Conservation (phyloP, 1,284 basidiomycete genomes). For the Sporisorium reilianum region DNA sequence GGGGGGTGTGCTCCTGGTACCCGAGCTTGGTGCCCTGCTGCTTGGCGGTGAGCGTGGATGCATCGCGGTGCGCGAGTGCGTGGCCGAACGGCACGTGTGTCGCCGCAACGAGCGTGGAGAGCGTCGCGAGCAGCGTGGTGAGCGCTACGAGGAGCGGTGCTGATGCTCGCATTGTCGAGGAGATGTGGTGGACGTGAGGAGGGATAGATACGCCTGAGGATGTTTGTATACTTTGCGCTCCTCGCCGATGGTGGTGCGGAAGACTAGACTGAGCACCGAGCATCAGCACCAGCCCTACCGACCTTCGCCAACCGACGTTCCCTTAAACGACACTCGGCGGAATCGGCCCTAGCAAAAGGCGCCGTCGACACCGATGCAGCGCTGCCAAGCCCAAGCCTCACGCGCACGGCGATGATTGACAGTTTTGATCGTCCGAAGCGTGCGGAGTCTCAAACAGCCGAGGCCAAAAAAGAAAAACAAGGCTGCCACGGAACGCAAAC, state of each 20-base stretch:
- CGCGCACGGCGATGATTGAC: too few relatives aligned
- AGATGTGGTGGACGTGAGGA: not conserved
- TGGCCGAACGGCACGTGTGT: slow-evolving; percentile 21
- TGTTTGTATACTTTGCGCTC: not conserved
- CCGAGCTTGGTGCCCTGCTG: slow-evolving; percentile 32
- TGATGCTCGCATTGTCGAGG: slow-evolving; percentile 10
- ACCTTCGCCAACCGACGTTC: too few relatives aligned
- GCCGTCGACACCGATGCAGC: too few relatives aligned
- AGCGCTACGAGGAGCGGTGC: slow-evolving; percentile 8
- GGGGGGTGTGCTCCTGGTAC: slow-evolving; percentile 39
- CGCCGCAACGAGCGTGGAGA: slow-evolving; percentile 7
- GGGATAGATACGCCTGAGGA: not conserved
- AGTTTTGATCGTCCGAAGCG: too few relatives aligned
- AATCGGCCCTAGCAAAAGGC: too few relatives aligned
- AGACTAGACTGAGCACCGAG: too few relatives aligned
- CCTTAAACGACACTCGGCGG: too few relatives aligned
- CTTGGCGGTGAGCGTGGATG: slow-evolving; percentile 37
- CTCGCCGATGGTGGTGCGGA: not conserved
- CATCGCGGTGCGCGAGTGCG: slow-evolving; percentile 31
- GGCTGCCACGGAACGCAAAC: too few relatives aligned
- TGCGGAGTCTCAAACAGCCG: too few relatives aligned
- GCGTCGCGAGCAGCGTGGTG: slow-evolving; percentile 9
- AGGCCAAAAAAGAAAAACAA: too few relatives aligned
- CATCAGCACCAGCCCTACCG: too few relatives aligned
- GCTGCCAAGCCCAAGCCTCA: too few relatives aligned